These are phyloP conservation scores for Lentinula raphanica DNA, from an alignment of 768 basidiomycete genomes.

Conservation along the genomic window DNA sequence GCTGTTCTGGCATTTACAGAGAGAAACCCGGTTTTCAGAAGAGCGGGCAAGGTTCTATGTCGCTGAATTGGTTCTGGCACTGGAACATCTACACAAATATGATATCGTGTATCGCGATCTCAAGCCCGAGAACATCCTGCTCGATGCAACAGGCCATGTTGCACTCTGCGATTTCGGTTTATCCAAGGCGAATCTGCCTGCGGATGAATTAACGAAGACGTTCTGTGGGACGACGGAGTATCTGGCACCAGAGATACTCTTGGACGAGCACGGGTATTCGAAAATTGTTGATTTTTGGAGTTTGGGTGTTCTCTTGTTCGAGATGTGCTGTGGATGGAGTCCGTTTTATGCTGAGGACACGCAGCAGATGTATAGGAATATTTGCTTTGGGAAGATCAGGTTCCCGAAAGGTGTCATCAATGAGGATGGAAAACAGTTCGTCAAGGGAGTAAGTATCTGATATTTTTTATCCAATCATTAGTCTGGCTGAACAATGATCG, in stretches of 20 bases:
- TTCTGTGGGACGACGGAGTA: conserved; percentile 99
- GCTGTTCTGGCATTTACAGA: conserved; percentile 96
- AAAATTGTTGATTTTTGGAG: conserved; percentile 99
- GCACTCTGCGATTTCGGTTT: conserved; percentile 98
- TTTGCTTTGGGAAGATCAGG: conserved; percentile 97
- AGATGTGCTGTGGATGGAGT: conserved; percentile 99
- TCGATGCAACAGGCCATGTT: conserved; percentile 97
- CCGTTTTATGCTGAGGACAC: conserved; percentile 99
- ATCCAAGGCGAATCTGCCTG: conserved; percentile 89
- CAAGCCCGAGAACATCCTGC: conserved; percentile 97
- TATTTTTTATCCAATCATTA: conserved; percentile 9
- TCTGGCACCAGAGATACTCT: conserved; percentile 95
- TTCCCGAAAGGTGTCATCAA: conserved; percentile 96
- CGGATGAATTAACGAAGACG: conserved; percentile 96
- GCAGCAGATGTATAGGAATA: conserved; percentile 99
- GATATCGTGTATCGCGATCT: conserved; percentile 95
- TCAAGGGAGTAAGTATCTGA: conserved; percentile 78
- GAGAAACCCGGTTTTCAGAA: conserved; percentile 90
- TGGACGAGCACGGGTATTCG: conserved; percentile 97
- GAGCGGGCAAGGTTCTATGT: conserved; percentile 95
- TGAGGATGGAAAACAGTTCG: conserved; percentile 98
- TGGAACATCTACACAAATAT: conserved; percentile 97
- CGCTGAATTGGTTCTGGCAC: conserved; percentile 88
- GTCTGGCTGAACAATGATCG: background rate
- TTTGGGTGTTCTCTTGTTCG: conserved; percentile 91